These are phyloP conservation scores for Alloascoidea africana DNA, from an alignment of 805 yeast genomes.

Conservation along the genomic window DNA sequence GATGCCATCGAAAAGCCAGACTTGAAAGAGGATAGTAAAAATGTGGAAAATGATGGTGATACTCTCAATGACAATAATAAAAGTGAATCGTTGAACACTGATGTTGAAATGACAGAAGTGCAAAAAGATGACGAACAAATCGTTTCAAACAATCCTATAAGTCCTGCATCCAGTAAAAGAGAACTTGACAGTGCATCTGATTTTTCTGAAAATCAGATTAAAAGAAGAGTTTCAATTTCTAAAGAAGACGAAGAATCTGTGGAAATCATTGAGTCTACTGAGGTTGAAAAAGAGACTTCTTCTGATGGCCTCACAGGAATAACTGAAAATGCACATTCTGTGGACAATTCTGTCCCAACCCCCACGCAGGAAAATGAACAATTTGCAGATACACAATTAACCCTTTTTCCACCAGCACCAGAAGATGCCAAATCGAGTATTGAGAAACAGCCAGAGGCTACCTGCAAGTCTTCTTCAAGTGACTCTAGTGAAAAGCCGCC, in stretches of 20 bases:
- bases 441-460: background rate
- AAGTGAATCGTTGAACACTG: background rate
- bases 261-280: conserved; percentile 2
- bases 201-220: too few species aligned
- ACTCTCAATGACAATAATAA: conserved; percentile 1
- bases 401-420: too few species aligned
- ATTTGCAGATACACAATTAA: background rate
- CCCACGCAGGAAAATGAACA: background rate
- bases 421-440: background rate
- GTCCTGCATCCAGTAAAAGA: background rate
- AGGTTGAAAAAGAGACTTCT: background rate
- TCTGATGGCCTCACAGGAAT: too few species aligned
- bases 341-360: background rate
- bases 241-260: background rate
- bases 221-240: conserved; percentile 3
- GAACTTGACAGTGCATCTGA: background rate
- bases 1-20: background rate
- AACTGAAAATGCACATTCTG: background rate
- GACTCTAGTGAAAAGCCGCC: background rate
- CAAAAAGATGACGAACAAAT: background rate
- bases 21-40: background rate
- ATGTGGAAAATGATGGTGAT: background rate
- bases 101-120: conserved; percentile 1
- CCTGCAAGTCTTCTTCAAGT: background rate
- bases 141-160: background rate